A percentile compares a stretch with the other conserved stretches of the same genome.
phyloP scores from a whole-genome alignment of 805 yeast species.

The Monosporozyma aerobia region DNA sequence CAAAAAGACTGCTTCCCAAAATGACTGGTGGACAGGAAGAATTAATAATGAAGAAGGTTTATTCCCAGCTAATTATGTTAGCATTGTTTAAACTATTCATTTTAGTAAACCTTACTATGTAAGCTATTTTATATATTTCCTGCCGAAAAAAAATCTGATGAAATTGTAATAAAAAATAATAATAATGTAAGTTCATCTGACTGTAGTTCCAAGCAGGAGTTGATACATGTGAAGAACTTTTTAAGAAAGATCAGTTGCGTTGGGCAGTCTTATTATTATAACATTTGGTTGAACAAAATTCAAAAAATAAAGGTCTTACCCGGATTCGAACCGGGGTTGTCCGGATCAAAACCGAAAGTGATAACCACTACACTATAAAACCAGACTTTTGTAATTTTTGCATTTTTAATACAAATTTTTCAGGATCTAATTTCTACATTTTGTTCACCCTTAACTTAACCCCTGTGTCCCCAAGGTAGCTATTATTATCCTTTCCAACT shows the following conservation, averaged over 20 bases:
- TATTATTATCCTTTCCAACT: too few species aligned
- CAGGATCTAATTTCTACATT: too few species aligned
- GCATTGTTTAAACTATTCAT: constrained; percentile 35
- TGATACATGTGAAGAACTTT: too few species aligned
- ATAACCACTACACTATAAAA: constrained; percentile 68
- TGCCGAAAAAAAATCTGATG: neutral
- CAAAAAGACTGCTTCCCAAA: constrained; percentile 77
- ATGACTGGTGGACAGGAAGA: constrained; percentile 99
- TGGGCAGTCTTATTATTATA: too few species aligned
- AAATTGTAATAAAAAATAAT: too few species aligned
- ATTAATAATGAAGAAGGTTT: constrained; percentile 78
- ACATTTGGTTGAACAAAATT: constrained; percentile 11
- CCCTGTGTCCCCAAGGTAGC: too few species aligned
- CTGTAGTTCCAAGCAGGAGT: too few species aligned
- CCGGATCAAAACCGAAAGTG: constrained; percentile 75
- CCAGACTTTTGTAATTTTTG: constrained; percentile 1
- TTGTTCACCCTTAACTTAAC: too few species aligned
- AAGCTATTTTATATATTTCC: neutral
- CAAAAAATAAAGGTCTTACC: constrained; percentile 51
- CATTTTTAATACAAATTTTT: too few species aligned
- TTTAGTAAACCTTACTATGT: neutral
- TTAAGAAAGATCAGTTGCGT: too few species aligned
- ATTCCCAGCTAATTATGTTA: constrained; percentile 96
- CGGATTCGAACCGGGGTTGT: constrained; percentile 82
- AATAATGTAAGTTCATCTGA: too few species aligned